phyloP scores from a whole-genome alignment of 208 protist species.

The Acanthamoeba triangularis region DNA sequence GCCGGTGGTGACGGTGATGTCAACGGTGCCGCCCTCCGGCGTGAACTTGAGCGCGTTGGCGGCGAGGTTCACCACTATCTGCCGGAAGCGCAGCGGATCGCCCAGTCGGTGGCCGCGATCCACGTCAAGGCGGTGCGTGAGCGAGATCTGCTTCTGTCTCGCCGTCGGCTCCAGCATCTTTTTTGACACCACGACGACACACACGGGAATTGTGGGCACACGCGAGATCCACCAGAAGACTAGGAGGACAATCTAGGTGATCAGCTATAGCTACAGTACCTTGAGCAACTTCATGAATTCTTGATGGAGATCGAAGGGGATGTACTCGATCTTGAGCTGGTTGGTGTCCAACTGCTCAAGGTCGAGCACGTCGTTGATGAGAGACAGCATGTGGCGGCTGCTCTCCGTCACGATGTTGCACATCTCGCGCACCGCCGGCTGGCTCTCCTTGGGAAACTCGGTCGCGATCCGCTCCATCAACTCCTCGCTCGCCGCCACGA shows the following conservation, averaged over 20 bases:
- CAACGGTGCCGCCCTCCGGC: neutral
- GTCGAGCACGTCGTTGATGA: constrained; percentile 70
- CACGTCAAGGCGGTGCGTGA: neutral
- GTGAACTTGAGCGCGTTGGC: constrained; percentile 87
- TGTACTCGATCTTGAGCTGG: neutral
- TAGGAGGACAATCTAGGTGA: too few relatives aligned
- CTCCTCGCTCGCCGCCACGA: neutral
- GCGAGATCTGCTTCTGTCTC: neutral
- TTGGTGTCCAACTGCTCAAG: constrained; percentile 4
- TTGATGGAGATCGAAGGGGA: neutral
- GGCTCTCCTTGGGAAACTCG: neutral
- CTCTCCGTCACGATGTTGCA: constrained; percentile 11
- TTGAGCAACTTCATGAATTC: neutral
- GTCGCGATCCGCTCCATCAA: neutral
- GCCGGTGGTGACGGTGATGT: neutral
- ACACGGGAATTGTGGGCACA: too few relatives aligned
- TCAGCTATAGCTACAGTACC: too few relatives aligned
- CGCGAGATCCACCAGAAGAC: too few relatives aligned
- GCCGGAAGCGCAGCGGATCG: constrained; percentile 72
- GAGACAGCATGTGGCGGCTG: constrained; percentile 3
- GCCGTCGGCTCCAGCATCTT: neutral
- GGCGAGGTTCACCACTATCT: constrained; percentile 85
- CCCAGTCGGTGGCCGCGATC: neutral
- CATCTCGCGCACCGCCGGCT: neutral
- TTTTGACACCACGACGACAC: too few relatives aligned